Evolutionary conservation across 129 eudicot genomes (phyloP).

Genomic region (Apium graveolens): DNA sequence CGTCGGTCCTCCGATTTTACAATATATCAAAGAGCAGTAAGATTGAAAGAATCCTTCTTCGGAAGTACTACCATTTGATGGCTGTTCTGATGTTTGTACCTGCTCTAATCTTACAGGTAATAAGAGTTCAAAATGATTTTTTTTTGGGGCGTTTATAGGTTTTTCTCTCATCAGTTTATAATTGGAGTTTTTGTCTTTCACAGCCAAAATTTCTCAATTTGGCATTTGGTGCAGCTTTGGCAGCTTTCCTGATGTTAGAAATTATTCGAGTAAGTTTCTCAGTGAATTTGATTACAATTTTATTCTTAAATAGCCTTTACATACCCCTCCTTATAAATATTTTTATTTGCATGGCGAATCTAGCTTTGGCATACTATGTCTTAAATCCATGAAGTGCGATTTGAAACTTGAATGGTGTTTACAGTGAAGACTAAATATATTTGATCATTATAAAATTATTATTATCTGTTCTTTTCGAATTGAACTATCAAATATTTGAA

Average conservation of each 20-base stretch:
- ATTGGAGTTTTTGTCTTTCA: constrained; percentile 4
- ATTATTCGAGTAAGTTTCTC: constrained; percentile 71
- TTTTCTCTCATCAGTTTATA: constrained; percentile 9
- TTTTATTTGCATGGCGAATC: background rate
- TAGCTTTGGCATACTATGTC: background rate
- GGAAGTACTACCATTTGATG: constrained; percentile 90
- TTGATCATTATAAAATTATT: too few relatives aligned
- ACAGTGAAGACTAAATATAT: too few relatives aligned
- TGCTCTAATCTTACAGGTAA: constrained; percentile 79
- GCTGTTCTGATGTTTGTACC: constrained; percentile 92
- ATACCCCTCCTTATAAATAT: background rate
- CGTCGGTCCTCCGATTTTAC: constrained; percentile 62
- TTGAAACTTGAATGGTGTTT: background rate
- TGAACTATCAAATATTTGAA: too few relatives aligned
- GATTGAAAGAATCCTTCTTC: constrained; percentile 90
- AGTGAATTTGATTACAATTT: constrained; percentile 6
- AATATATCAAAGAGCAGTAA: constrained; percentile 79
- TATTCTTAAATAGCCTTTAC: background rate
- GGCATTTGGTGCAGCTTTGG: constrained; percentile 96
- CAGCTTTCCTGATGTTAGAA: constrained; percentile 70
- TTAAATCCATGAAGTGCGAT: background rate
- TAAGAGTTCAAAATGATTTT: constrained; percentile 4
- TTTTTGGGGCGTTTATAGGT: background rate
- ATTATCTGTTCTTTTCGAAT: too few relatives aligned
- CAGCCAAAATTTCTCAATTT: constrained; percentile 87